Evolutionary conservation across 2,329 filamentous ascomycete genomes (phyloP), one percentile per base, ranked within the genome.

Genomic region (Dothideomycetidae sp.): DNA sequence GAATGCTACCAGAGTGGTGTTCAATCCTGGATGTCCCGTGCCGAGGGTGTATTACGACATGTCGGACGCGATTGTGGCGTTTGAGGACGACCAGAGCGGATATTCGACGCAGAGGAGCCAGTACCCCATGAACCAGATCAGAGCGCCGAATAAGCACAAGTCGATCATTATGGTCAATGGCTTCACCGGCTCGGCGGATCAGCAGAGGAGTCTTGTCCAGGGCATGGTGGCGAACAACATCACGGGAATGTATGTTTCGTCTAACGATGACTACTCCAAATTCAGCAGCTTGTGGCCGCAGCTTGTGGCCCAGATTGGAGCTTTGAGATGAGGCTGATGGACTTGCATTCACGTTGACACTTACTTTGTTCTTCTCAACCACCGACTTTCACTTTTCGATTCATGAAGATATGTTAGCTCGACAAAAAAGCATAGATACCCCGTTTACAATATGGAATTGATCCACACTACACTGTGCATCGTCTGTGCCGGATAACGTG

Each of bases 11-110:
- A 23, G 29, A 19, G 28, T 36, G 16, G 33, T 44, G 30, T 40
- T 36, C n/a, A 44, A 44, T 26, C 42, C 42, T 4, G 42, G 42
- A 19, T 31, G 29, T 18, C 16, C 36, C 29, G 36, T 38, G 2
- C 13, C 13, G 2, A 21, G 16, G 5, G 36, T 31, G 9, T 38
- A 38, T 30, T 38, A 38, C 29, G 11, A 12, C 4, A 5, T 32
- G 2, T 29, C 36, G 10, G 36, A 38, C 36, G 28, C 36, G 3
- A 38, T 38, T 5, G 36, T 38, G 13, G 36, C 28, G 12, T 38
- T 38, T 29, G 36, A 38, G 36, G 29, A 38, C 29, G 28, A 31
- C 36, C 26, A 32, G 29, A 23, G 11, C 9, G 5, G 28, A 10
- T 38, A 32, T 19, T 16, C 15, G 10, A 26, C 11, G 2, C 10